A percentile compares a stretch with the other conserved stretches of the same genome.
These are phyloP conservation scores for Leishmania aethiopica DNA, from an alignment of 208 protist genomes.

Conservation along the genomic window DNA sequence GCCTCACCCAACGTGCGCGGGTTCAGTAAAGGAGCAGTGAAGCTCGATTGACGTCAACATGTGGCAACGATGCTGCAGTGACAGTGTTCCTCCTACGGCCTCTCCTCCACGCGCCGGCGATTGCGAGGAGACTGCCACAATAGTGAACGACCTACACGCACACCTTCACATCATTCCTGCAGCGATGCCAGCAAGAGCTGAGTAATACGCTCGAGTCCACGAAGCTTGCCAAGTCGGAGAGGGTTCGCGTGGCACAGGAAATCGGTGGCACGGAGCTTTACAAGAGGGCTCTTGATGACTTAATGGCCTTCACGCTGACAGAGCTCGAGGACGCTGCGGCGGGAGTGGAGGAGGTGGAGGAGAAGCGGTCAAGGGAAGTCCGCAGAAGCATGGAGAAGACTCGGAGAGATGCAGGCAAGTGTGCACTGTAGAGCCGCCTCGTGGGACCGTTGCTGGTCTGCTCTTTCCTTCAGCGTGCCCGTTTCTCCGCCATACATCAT, in stretches of 20 bases:
- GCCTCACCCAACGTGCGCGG: not conserved
- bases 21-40: not conserved
- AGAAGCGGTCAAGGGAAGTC: not conserved
- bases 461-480: too few species aligned
- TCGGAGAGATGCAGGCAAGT: constrained; percentile 7
- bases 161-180: not conserved
- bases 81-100: not conserved
- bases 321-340: constrained; percentile 14
- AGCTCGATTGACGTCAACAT: not conserved
- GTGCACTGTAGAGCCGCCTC: not conserved
- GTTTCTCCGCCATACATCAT: too few species aligned
- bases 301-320: constrained; percentile 18
- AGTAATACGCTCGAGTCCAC: not conserved
- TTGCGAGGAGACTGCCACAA: constrained; percentile 3
- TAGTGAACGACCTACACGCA: not conserved
- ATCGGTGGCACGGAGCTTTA: constrained; percentile 21
- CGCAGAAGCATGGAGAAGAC: not conserved
- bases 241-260: not conserved
- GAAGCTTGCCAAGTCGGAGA: not conserved
- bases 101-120: constrained; percentile 1
- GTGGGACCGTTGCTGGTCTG: too few species aligned
- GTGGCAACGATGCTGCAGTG: not conserved
- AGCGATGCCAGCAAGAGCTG: constrained; percentile 8
- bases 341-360: constrained; percentile 22
- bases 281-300: constrained; percentile 15